Base-by-base conservation (phyloP, 805 yeast species). In the Hanseniaspora nectarophila region DNA sequence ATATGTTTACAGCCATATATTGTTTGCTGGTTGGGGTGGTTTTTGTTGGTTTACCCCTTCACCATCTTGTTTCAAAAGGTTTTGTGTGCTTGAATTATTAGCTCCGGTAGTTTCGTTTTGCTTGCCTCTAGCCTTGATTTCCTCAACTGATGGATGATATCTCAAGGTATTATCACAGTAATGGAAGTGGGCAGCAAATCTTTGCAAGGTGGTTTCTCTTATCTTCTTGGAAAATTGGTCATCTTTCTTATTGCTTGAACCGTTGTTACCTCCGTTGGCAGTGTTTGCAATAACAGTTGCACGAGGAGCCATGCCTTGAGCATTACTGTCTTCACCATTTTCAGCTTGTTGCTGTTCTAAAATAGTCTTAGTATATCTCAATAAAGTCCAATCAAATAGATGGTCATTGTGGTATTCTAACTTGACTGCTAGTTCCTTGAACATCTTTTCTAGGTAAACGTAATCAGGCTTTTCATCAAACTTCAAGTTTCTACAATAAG, bases 391-490 rank as follows among this genome's bases (percentile, higher is more conserved):
- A 69, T 90, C 98, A 68, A 88, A 90, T 21, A 92, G 80, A 67
- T 88, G 90, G 69, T 90, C 97, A 67, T 89, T 90, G 60, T 82
- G 80, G 67, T 87, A 90, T 54, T 86, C 85, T 66, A 90, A 90
- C 58, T 90, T 79, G 57, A 85, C 73, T 65, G 87, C 87, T 60
- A 92, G 73, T 63, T 89, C 97, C 62, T 96, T 80, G 70, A 90
- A 84, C 54, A 90, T 73, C 65, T 86, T 82, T 62, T 97, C 83
- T 67, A 90, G 74, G 65, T 82, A 90, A 43, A 80, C 75, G 67
- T 92, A 90, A 69, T 90, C 97, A 10, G 98, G 98, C 66, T 87
- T 87, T 67, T 92, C 97, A 62, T 90, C 97, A 62, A 92, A 90
- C 57, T 95, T 77, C 61, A 90, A 76, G 54, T 92, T 83, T 61